Evolutionary conservation across 345 rosid species (phyloP), one percentile per base, ranked within the genome.

Genomic region (Conringia planisiliqua): DNA sequence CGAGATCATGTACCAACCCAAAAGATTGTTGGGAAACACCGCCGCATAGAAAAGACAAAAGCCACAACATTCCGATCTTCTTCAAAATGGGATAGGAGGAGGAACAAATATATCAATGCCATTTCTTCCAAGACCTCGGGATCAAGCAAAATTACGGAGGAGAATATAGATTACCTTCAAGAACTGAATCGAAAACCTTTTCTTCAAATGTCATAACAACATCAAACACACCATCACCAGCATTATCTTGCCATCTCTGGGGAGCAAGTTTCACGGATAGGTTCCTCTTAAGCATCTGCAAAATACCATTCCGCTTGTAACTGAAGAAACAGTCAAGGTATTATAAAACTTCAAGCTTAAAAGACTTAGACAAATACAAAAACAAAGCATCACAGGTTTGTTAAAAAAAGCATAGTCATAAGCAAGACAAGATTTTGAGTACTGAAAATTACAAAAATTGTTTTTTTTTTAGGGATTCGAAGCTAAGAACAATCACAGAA

Each of bases 241-340:
- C 92, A 79, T 92, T 95, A 12, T 92, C 93, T 81, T 95, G 97
- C 97, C 99, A 95, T 18, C 97, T 87, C 58, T 95, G 99, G 0
- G 99, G 99, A 22, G 97, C 97, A 55, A 84, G 71, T 77, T 92
- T 92, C 66, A 90, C 92, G 11, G 85, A 62, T 27, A 72, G 72
- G 77, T 95, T 95, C 77, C 99, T 90, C 75, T 95, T 95, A 70
- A 95, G 92, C 97, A 90, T 92, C 24, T 93, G 96, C 81, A 92
- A 80, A 42, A 95, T 95, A 13, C 99, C 97, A 82, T 90, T 95
- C 30, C 97, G 82, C 86, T 95, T 95, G 82, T 95, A 92, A 10
- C 99, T 95, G 75, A 67, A 12, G 29, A 57, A 56, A 7, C 27
- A 24, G 36, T 78, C 7, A 78, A 78, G 73, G 73, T 33, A 48